Evolutionary conservation across 192 early-diverging fungal genomes (phyloP), one percentile per base, ranked within the genome.

Genomic region (Podila minutissima): DNA sequence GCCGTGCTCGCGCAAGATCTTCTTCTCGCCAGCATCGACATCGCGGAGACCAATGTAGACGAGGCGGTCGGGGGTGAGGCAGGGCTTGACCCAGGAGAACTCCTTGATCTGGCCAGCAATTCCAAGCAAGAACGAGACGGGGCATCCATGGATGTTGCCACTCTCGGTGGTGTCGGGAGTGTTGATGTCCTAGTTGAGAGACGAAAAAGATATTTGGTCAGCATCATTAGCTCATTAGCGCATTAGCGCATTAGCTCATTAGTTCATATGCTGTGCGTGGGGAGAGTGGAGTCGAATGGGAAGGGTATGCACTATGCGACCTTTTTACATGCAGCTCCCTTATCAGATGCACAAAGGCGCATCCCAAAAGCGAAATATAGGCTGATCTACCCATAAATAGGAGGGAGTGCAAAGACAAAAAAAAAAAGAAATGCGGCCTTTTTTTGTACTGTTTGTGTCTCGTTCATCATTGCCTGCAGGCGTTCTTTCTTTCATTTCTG

Each of bases 21-120:
- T 86, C 87, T 97, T 97, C 78, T 99, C 97, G 11, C 88, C 89
- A 3, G 86, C 84, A 83, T 99, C 97, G 55, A 99, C 89, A 85
- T 99, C 97, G 74, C 97, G 92, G 64, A 99, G 88, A 55, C 96
- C 97, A 89, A 99, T 97, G 87, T 97, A 99, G 46, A 96, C 96
- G 58, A 99, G 85, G 48, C 93, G 90, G 65, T 93, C 87, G 37
- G 89, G 82, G 41, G 83, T 87, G 58, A 99, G 87, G 69, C 91
- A 89, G 29, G 93, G 91, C 64, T 90, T 88, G 58, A 97, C 84
- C 97, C 97, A 99, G 31, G 79, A 74, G 68, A 96, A 97, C 50
- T 77, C 86, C 12, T 84, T 84, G 35, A 92, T 71, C 50, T 88
- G 71, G n/a, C 86, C 89, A 58, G 92, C 90, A 49, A 97, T 88